These are phyloP conservation scores for Neurospora cerealis DNA, from an alignment of 495 filamentous ascomycete genomes.

Conservation along the genomic window DNA sequence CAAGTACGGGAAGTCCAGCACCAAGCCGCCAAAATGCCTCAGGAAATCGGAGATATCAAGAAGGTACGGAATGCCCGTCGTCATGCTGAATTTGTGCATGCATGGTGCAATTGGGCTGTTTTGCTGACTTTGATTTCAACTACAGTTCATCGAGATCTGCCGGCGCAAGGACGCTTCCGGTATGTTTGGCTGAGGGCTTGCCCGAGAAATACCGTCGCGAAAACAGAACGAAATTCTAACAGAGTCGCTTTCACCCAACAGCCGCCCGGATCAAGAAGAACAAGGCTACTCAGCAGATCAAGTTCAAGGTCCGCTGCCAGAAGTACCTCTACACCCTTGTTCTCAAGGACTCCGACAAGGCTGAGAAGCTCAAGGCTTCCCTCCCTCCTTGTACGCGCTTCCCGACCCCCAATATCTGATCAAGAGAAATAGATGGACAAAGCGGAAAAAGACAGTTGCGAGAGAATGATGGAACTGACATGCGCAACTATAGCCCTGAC, in stretches of 20 bases:
- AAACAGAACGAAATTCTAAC: slow-evolving; percentile 26
- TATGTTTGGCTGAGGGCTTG: slow-evolving; percentile 39
- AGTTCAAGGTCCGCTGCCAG: slow-evolving; percentile 99
- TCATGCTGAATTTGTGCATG: neutral
- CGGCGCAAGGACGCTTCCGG: slow-evolving; percentile 96
- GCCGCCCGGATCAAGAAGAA: slow-evolving; percentile 97
- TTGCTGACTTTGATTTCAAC: slow-evolving; percentile 21
- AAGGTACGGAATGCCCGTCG: slow-evolving; percentile 28
- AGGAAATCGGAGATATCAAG: slow-evolving; percentile 98
- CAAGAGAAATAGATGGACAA: neutral
- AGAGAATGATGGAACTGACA: neutral
- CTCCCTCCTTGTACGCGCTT: slow-evolving; percentile 75
- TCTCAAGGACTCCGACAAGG: slow-evolving; percentile 96
- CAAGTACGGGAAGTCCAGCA: slow-evolving; percentile 19
- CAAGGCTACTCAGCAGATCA: slow-evolving; percentile 76
- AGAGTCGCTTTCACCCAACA: slow-evolving; percentile 27
- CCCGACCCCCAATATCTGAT: neutral
- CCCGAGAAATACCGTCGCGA: neutral
- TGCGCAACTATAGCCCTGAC: slow-evolving; percentile 26
- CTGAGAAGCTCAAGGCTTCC: slow-evolving; percentile 99
- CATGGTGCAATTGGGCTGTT: neutral
- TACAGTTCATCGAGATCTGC: slow-evolving; percentile 99
- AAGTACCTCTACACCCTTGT: slow-evolving; percentile 92
- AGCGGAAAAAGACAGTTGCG: neutral
- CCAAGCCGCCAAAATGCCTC: slow-evolving; percentile 68